Evolutionary conservation across 108 stramenopile species (phyloP).

Genomic region (Nitzschia inconspicua): DNA sequence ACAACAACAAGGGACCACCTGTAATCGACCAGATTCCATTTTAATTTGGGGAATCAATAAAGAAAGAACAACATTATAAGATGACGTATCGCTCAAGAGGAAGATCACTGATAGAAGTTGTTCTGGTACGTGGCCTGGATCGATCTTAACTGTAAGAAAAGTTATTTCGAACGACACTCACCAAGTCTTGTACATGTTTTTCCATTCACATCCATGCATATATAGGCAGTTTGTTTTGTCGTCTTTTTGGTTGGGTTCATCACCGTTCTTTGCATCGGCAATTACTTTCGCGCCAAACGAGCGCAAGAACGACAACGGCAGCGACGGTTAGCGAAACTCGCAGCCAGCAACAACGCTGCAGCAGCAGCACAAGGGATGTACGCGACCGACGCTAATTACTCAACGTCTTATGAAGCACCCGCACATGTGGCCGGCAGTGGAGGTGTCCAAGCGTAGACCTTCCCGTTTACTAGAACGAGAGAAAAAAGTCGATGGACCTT

Average conservation of each 20-base stretch:
- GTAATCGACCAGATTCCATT: too few relatives aligned
- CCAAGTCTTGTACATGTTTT: background rate
- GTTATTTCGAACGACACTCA: background rate
- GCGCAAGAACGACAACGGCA: conserved; percentile 87
- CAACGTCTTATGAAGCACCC: conserved; percentile 40
- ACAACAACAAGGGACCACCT: too few relatives aligned
- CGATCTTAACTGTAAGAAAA: background rate
- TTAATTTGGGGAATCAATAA: too few relatives aligned
- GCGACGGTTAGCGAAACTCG: conserved; percentile 73
- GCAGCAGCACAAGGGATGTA: conserved; percentile 30
- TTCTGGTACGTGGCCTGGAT: conserved; percentile 47
- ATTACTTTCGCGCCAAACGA: conserved; percentile 86
- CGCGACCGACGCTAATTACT: conserved; percentile 31
- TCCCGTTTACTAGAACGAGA: too few relatives aligned
- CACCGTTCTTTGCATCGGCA: conserved; percentile 84
- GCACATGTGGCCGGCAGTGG: conserved; percentile 20
- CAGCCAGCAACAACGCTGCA: conserved; percentile 25
- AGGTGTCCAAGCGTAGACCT: conserved; percentile 32
- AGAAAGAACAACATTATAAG: too few relatives aligned
- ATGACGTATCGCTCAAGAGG: conserved; percentile 80
- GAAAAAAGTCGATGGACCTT: too few relatives aligned
- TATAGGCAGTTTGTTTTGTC: conserved; percentile 75
- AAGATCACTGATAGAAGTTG: conserved; percentile 73
- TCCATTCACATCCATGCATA: background rate
- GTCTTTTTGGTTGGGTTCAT: conserved; percentile 86